Percentiles rank a stretch among this genome's conserved stretches.
These are phyloP conservation scores for Elongisporangium senticosum DNA, from an alignment of 352 stramenopile species.

Conservation along the genomic window DNA sequence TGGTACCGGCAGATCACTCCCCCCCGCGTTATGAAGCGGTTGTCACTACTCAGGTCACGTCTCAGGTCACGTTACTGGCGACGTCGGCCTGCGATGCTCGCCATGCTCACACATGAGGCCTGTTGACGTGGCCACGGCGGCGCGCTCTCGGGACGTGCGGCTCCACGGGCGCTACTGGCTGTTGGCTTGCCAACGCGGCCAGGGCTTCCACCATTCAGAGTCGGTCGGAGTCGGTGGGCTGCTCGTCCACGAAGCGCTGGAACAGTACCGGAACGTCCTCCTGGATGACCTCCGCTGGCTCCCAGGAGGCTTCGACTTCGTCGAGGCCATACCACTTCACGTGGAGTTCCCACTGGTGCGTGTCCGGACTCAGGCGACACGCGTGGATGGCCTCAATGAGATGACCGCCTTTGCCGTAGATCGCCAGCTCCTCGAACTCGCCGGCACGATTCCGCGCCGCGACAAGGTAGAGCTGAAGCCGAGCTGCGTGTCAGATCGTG, in stretches of 20 bases:
- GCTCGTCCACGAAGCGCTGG: neutral
- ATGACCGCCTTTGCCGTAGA: conserved; percentile 12
- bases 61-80: too few species aligned
- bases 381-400: conserved; percentile 2
- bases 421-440: conserved; percentile 6
- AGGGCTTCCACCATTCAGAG: too few species aligned
- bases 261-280: conserved; percentile 4
- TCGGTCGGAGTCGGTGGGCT: too few species aligned
- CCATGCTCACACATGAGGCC: too few species aligned
- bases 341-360: conserved; percentile 1
- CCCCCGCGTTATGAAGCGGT: too few species aligned
- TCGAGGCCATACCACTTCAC: conserved; percentile 8
- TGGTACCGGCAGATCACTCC: too few species aligned
- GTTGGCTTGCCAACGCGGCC: too few species aligned
- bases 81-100: too few species aligned
- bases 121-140: too few species aligned
- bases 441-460: neutral
- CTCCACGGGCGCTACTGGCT: too few species aligned
- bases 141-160: too few species aligned
- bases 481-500: conserved; percentile 5
- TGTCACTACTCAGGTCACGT: too few species aligned
- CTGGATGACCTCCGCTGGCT: conserved; percentile 1
- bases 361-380: conserved; percentile 2
- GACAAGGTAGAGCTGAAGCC: conserved; percentile 13
- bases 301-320: conserved; percentile 6